Evolutionary conservation across 2,329 filamentous ascomycete species (phyloP).

Genomic region (Penicillium sp.): DNA sequence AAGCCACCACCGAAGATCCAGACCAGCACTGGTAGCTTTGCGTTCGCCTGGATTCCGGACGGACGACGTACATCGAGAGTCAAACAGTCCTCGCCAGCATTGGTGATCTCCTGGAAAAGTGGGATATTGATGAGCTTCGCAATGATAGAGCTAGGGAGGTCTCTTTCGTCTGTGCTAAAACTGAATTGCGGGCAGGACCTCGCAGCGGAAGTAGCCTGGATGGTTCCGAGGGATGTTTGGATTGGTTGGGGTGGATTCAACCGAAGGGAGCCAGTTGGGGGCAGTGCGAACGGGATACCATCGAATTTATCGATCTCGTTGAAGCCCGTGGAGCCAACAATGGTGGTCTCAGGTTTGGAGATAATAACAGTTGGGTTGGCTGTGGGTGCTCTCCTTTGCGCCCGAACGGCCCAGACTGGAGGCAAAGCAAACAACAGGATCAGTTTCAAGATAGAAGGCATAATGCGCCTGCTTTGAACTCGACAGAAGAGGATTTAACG

Average conservation of each 20-base stretch:
- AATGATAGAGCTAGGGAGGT: slow-evolving; percentile 46
- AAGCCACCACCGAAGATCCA: slow-evolving; percentile 67
- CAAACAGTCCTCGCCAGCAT: slow-evolving; percentile 63
- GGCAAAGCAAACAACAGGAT: slow-evolving; percentile 11
- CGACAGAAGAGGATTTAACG: background rate
- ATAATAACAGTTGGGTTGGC: slow-evolving; percentile 54
- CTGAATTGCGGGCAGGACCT: slow-evolving; percentile 71
- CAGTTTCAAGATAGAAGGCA: slow-evolving; percentile 1
- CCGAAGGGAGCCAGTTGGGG: slow-evolving; percentile 64
- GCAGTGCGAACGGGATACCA: slow-evolving; percentile 71
- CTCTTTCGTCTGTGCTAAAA: slow-evolving; percentile 50
- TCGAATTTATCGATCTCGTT: slow-evolving; percentile 64
- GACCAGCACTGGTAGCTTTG: slow-evolving; percentile 64
- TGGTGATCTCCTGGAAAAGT: slow-evolving; percentile 55
- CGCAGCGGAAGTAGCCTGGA: slow-evolving; percentile 58
- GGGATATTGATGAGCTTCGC: slow-evolving; percentile 55
- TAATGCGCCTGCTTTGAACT: background rate
- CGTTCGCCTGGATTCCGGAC: slow-evolving; percentile 51
- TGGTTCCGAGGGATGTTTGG: slow-evolving; percentile 56
- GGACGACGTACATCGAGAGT: slow-evolving; percentile 61
- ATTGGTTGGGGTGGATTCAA: slow-evolving; percentile 66
- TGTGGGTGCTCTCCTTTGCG: slow-evolving; percentile 42
- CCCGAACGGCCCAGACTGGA: slow-evolving; percentile 15
- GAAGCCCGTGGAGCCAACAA: slow-evolving; percentile 39
- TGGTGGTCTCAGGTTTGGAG: slow-evolving; percentile 50